phyloP scores from a whole-genome alignment of 768 basidiomycete species.

The Termitomyces sp. region DNA sequence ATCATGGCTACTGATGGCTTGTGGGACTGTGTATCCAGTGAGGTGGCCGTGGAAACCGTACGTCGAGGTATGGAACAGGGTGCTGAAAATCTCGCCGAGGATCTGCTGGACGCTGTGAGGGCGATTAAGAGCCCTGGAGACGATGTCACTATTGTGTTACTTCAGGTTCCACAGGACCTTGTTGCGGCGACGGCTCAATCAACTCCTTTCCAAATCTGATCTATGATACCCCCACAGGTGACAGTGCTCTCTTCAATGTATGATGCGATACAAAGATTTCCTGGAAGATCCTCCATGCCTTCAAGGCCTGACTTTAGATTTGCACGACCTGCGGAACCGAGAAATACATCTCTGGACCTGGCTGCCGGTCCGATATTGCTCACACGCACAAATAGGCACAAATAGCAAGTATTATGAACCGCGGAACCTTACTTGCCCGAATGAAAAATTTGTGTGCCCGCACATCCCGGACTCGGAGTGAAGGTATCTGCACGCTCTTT shows the following conservation, averaged over 20 bases:
- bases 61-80: constrained; percentile 17
- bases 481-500: neutral
- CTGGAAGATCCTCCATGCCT: neutral
- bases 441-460: neutral
- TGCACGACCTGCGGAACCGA: too few species aligned
- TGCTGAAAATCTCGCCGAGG: constrained; percentile 23
- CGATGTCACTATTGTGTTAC: constrained; percentile 31
- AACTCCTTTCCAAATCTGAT: neutral
- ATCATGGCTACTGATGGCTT: constrained; percentile 55
- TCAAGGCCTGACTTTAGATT: neutral
- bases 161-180: constrained; percentile 13
- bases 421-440: neutral
- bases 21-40: constrained; percentile 50
- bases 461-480: neutral
- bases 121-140: constrained; percentile 24
- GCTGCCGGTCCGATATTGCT: neutral
- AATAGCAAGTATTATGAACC: neutral
- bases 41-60: constrained; percentile 42
- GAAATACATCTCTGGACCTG: neutral
- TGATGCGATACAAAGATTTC: neutral
- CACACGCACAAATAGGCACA: neutral
- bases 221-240: too few species aligned
- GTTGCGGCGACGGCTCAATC: neutral
- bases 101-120: constrained; percentile 24
- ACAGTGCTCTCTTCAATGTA: neutral